Evolutionary conservation across 768 basidiomycete species (phyloP), one percentile per base, ranked within the genome.

Genomic region (Boletus subparvulus): DNA sequence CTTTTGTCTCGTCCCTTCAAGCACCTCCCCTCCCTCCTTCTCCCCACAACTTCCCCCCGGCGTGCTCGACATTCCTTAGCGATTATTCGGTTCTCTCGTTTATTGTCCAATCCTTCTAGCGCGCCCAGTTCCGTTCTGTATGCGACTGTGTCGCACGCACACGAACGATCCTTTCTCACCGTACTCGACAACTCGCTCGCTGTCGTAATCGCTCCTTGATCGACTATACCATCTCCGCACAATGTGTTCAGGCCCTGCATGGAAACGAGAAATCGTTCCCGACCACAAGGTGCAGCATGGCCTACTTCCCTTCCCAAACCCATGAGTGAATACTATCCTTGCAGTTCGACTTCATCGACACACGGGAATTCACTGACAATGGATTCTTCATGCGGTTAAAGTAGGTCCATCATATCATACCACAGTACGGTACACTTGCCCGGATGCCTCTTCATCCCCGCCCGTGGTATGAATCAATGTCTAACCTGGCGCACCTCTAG

Each of bases 271-370:
- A 80, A 83, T 90, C 65, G 94, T 98, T 44, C 92, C 91, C 52
- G 97, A 98, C 77, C 97, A 98, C 77, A 99, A 98, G 83, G 96
- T 94, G 59, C 53, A 79, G 59, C 39, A 30, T 43, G 53, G 26
- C 36, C 13, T 33, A 19, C n/a, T 44, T 32, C 24, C 42, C 14
- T 35, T 13, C 48, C 12, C 50, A 19, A 51, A 17, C 39, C 42
- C 33, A 33, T 12, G 12, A 57, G n/a, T 54, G 43, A 60, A 50
- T 19, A 14, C 19, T 21, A 54, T 43, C 40, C 46, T 50, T 35
- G 19, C 60, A 98, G 97, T 98, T 98, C 67, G 96, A 98, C 80
- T 98, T 98, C 68, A 82, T 99, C 68, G 94, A 98, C 74, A 88
- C 90, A 21, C 83, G 85, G 54, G 96, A 98, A 68, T 99, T 94